Evolutionary conservation across 1,139 yeast genomes (phyloP).

Genomic region (Taphrina wiesneri): DNA sequence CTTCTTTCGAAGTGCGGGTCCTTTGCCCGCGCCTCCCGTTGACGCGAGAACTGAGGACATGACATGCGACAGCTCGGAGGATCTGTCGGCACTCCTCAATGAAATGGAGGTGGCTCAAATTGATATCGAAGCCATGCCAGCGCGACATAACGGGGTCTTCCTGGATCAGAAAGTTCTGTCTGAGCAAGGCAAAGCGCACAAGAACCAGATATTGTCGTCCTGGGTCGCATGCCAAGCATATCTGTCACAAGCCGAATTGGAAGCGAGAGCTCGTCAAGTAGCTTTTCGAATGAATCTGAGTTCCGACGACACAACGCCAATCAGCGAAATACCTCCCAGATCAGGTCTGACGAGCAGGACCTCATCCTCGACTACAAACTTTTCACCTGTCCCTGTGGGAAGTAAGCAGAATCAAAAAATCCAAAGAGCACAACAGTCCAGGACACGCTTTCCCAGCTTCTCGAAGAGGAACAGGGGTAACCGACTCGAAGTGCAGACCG

Average conservation of each 20-base stretch:
- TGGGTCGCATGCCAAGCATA: constrained; percentile 22
- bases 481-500: not conserved
- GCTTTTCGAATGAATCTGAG: constrained; percentile 3
- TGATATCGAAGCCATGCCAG: not conserved
- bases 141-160: not conserved
- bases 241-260: constrained; percentile 14
- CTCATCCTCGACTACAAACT: not conserved
- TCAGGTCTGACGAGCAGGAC: constrained; percentile 16
- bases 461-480: not conserved
- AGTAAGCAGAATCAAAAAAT: not conserved
- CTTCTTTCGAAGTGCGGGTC: not conserved
- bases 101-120: constrained; percentile 1
- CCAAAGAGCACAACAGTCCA: not conserved
- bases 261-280: not conserved
- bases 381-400: not conserved
- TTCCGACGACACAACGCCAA: not conserved
- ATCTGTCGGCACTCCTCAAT: constrained; percentile 1
- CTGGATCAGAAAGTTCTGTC: not conserved
- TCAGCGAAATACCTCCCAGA: not conserved
- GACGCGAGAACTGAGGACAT: constrained; percentile 6
- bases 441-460: not conserved
- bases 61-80: not conserved
- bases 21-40: constrained; percentile 1
- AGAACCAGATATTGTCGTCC: constrained; percentile 3
- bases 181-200: constrained; percentile 15